These are phyloP conservation scores for Trichoderma citrinoviride DNA, from an alignment of 2,329 filamentous ascomycete species.

Conservation along the genomic window DNA sequence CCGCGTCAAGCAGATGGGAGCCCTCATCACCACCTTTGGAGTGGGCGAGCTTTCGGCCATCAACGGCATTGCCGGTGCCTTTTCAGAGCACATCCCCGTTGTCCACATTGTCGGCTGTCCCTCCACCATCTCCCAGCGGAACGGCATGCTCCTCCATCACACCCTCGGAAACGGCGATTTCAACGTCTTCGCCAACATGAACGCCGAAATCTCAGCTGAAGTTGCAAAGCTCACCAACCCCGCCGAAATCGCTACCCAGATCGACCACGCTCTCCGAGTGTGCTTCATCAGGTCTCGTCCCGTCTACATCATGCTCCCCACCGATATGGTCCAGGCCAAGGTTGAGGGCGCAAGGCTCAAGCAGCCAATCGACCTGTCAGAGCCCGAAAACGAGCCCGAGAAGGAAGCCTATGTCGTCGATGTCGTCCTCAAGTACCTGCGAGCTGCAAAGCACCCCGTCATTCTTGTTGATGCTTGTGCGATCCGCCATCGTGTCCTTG, in stretches of 20 bases:
- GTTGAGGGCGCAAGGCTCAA: slow-evolving; percentile 70
- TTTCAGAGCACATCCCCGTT: slow-evolving; percentile 68
- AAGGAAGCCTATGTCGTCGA: slow-evolving; percentile 81
- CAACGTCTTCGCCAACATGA: slow-evolving; percentile 80
- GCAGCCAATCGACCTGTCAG: slow-evolving; percentile 65
- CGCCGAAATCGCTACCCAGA: slow-evolving; percentile 66
- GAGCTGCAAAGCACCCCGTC: slow-evolving; percentile 69
- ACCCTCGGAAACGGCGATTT: slow-evolving; percentile 77
- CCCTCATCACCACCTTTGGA: slow-evolving; percentile 72
- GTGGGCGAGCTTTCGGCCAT: slow-evolving; percentile 72
- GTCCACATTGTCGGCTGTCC: slow-evolving; percentile 64
- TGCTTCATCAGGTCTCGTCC: slow-evolving; percentile 73
- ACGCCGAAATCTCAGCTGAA: slow-evolving; percentile 65
- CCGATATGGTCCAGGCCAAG: slow-evolving; percentile 74
- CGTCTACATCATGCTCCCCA: slow-evolving; percentile 80
- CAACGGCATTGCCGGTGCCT: slow-evolving; percentile 72
- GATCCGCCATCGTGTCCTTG: slow-evolving; percentile 69
- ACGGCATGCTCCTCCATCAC: slow-evolving; percentile 58
- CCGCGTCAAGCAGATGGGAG: slow-evolving; percentile 66
- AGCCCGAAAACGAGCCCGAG: slow-evolving; percentile 63
- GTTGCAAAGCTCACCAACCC: slow-evolving; percentile 69
- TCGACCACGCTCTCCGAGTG: slow-evolving; percentile 73
- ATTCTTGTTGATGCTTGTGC: slow-evolving; percentile 83
- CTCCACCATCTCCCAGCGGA: slow-evolving; percentile 47
- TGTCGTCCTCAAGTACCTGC: slow-evolving; percentile 70